These are phyloP conservation scores for Inga leiocalycina DNA, from an alignment of 306 rosid species.

Conservation along the genomic window DNA sequence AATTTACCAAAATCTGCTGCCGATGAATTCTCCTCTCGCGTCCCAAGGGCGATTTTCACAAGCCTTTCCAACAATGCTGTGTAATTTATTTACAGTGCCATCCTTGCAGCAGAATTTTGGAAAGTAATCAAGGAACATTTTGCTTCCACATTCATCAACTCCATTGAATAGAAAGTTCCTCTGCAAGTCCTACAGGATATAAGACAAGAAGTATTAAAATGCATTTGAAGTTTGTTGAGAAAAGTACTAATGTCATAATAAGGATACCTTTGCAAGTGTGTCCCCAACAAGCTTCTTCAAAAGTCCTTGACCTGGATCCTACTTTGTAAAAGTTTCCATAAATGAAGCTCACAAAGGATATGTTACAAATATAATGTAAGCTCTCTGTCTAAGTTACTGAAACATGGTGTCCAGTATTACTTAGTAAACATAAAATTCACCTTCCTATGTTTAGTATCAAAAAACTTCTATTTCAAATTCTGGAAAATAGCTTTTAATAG, in stretches of 20 bases:
- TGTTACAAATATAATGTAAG: not conserved
- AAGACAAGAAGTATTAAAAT: slow-evolving; percentile 29
- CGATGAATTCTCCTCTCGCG: slow-evolving; percentile 67
- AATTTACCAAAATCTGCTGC: slow-evolving; percentile 25
- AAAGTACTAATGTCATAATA: slow-evolving; percentile 7
- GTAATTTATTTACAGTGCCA: slow-evolving; percentile 52
- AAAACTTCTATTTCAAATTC: not conserved
- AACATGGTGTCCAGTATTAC: no score
- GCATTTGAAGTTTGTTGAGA: slow-evolving; percentile 6
- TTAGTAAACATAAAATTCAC: not conserved
- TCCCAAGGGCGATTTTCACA: slow-evolving; percentile 86
- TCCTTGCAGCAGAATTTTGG: slow-evolving; percentile 60
- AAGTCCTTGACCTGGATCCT: slow-evolving; percentile 90
- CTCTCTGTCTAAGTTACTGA: not conserved
- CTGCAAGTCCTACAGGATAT: slow-evolving; percentile 62
- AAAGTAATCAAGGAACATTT: slow-evolving; percentile 74
- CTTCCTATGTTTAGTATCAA: not conserved
- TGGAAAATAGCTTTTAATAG: not conserved
- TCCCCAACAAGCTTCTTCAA: slow-evolving; percentile 76
- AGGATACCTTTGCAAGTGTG: slow-evolving; percentile 61
- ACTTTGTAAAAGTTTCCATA: slow-evolving; percentile 39
- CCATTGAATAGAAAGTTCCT: slow-evolving; percentile 82
- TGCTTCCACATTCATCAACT: slow-evolving; percentile 77
- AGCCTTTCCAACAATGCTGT: slow-evolving; percentile 65
- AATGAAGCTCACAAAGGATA: slow-evolving; percentile 20